A percentile compares a stretch with the other conserved stretches of the same genome.
Conservation (phyloP, 768 basidiomycete species). For the Chalciporus piperatus region DNA sequence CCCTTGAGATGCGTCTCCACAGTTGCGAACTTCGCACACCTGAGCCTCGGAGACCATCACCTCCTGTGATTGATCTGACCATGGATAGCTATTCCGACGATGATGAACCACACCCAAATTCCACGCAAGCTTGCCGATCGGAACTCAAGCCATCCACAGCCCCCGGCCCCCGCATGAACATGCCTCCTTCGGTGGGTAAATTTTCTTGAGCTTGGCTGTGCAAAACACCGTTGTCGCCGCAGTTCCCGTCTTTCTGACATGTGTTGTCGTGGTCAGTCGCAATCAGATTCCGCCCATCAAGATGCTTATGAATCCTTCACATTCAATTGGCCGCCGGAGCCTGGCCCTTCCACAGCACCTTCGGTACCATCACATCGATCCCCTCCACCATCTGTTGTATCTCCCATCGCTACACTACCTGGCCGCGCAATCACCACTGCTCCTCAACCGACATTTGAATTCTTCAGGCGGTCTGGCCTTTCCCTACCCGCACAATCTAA, state of each 20-base stretch:
- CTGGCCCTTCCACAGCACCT: not conserved
- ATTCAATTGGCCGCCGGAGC: conserved; percentile 2
- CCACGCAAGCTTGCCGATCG: not conserved
- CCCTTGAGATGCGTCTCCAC: conserved; percentile 17
- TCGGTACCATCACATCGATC: not conserved
- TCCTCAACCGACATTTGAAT: not conserved
- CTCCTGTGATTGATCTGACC: conserved; percentile 24
- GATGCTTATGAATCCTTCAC: not conserved
- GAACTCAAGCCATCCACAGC: not conserved
- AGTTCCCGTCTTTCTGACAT: not conserved
- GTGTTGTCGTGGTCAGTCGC: conserved; percentile 7
- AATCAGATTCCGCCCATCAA: conserved; percentile 1
- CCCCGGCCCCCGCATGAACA: not conserved
- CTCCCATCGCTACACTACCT: conserved; percentile 1
- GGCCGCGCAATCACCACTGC: not conserved
- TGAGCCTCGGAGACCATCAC: not conserved
- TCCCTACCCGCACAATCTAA: conserved; percentile 2
- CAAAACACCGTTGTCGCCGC: not conserved
- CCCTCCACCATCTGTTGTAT: not conserved
- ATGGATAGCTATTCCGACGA: conserved; percentile 4
- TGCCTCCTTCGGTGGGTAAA: conserved; percentile 12
- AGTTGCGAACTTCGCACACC: conserved; percentile 8
- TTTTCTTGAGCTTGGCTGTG: not conserved
- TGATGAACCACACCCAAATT: not conserved
- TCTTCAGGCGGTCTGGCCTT: conserved; percentile 4